phyloP scores from a whole-genome alignment of 1,284 basidiomycete species.

The Fereydounia khargensis region DNA sequence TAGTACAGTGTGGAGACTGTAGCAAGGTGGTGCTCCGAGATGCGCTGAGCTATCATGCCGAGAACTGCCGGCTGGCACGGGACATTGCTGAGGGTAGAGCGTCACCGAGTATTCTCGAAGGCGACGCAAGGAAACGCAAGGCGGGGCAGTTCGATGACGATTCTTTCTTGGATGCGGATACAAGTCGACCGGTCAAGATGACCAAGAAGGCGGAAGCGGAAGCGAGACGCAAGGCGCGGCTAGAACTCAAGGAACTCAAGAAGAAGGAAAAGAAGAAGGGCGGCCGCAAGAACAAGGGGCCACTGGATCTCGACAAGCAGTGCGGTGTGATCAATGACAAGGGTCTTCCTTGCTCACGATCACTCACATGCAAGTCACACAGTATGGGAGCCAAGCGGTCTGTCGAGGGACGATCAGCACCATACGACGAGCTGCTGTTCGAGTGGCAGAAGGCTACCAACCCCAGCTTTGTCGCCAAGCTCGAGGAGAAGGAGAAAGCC shows the following conservation, averaged over 20 bases:
- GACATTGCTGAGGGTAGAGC: slow-evolving; percentile 40
- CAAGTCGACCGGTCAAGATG: slow-evolving; percentile 13
- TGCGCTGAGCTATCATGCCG: slow-evolving; percentile 37
- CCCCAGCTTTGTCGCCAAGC: slow-evolving; percentile 84
- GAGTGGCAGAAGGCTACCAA: slow-evolving; percentile 92
- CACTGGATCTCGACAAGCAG: slow-evolving; percentile 77
- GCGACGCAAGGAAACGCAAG: slow-evolving; percentile 26
- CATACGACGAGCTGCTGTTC: slow-evolving; percentile 73
- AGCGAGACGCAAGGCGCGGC: slow-evolving; percentile 6
- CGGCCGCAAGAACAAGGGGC: slow-evolving; percentile 37
- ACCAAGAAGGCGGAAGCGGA: slow-evolving; percentile 16
- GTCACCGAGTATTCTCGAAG: slow-evolving; percentile 41
- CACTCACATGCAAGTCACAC: slow-evolving; percentile 96
- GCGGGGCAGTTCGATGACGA: slow-evolving; percentile 33
- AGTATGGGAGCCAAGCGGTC: slow-evolving; percentile 94
- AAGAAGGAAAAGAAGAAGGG: slow-evolving; percentile 32
- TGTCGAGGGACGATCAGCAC: slow-evolving; percentile 78
- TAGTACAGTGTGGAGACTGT: slow-evolving; percentile 46
- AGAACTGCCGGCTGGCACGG: slow-evolving; percentile 42
- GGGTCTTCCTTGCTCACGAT: slow-evolving; percentile 86
- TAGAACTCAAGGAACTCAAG: slow-evolving; percentile 6
- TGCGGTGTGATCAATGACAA: slow-evolving; percentile 99
- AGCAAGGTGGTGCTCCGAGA: slow-evolving; percentile 38
- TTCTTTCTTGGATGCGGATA: slow-evolving; percentile 14
- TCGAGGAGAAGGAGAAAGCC: slow-evolving; percentile 65